Base-by-base conservation (phyloP, 1,284 basidiomycete species). In the Limonomyces culmigenus region DNA sequence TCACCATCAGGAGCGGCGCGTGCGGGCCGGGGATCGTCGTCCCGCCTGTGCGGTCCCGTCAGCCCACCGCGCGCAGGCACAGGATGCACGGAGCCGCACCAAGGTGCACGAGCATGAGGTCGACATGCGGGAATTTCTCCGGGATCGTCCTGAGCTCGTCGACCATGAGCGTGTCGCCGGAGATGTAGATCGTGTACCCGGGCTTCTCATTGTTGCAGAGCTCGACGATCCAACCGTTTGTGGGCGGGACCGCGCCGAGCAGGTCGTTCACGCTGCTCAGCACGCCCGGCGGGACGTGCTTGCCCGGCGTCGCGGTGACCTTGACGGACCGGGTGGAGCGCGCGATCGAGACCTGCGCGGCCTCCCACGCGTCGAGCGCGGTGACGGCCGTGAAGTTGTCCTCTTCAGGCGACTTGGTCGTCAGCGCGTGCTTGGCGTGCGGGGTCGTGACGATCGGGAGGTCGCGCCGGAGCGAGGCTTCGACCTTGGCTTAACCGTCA, bases 91-190 rank as follows among this genome's bases (percentile, higher is more conserved):
- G n/a, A n/a, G n/a, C n/a, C n/a, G n/a, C n/a, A 38, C 37, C 47
- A 2, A 52, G 42, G 29, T 52, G 49, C 14, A 51, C 41, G 13
- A 52, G 37, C 37, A 49, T 42, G 14, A 52, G 41, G 34, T 52
- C 47, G 25, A 51, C 45, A 27, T 49, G 44, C 6, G 48, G 49
- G 36, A 45, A 49, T 27, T 42, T 43, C 29, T 43, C 41, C 10
- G 47, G 50, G 5, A 52, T 50, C 20, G 39, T 45, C 41, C 45
- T 44, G 30, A 52, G 41, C 19, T 52, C 50, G 29, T 52, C 49
- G 25, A 47, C 48, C 35, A 47, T 46, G 10, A 52, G 42, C n/a
- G 50, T 52, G 35, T 50, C 50, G n/a, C 50, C 50, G 25, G 45
- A 47, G 32, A 51, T 48, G 38, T 51, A 52, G 33, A 51, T 47